Conservation (phyloP, 345 rosid genomes). For the Populus ilicifolia region DNA sequence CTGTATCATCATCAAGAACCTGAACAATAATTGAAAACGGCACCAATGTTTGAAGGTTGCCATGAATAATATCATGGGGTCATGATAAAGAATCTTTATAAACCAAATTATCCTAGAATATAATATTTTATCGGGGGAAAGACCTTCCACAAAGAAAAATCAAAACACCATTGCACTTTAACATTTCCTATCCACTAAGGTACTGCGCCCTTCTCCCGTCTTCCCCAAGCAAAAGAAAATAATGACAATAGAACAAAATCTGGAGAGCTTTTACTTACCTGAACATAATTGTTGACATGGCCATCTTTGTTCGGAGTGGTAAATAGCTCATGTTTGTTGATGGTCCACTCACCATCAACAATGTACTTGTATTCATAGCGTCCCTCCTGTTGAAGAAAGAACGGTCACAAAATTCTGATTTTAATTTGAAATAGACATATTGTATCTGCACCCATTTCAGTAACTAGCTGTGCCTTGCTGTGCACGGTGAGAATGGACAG, state of each 20-base stretch:
- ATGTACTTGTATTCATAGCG: slow-evolving; percentile 84
- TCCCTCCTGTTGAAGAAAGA: slow-evolving; percentile 67
- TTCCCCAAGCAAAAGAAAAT: background rate
- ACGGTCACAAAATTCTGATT: background rate
- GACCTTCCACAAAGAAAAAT: background rate
- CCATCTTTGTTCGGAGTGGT: slow-evolving; percentile 72
- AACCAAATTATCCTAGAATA: background rate
- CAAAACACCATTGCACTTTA: background rate
- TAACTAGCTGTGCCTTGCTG: background rate
- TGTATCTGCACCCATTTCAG: background rate
- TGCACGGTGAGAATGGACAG: no score
- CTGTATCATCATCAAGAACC: slow-evolving; percentile 48
- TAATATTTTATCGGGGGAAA: background rate
- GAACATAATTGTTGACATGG: slow-evolving; percentile 67
- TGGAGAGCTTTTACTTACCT: slow-evolving; percentile 37
- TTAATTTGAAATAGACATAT: background rate
- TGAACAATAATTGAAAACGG: slow-evolving; percentile 20
- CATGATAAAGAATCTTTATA: background rate
- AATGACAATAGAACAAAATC: background rate
- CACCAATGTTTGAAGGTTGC: background rate
- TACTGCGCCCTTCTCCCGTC: background rate
- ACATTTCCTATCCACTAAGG: background rate
- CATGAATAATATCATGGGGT: background rate
- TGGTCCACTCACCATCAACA: slow-evolving; percentile 74
- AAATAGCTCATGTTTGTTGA: slow-evolving; percentile 54